A percentile compares a stretch with the other conserved stretches of the same genome.
Evolutionary conservation across 257 asterid species (phyloP).

Genomic region (Solanum raphanifolium): DNA sequence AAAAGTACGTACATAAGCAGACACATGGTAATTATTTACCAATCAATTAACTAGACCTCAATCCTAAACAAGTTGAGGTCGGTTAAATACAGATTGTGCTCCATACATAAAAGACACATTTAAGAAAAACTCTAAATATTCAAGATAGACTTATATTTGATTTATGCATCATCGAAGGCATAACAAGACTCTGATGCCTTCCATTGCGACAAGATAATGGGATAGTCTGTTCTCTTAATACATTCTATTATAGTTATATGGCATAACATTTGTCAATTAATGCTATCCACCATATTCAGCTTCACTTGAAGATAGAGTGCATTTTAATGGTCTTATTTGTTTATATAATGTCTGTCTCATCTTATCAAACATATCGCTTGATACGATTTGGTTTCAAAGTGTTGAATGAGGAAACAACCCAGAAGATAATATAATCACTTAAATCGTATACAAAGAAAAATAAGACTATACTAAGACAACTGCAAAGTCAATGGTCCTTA

Average conservation of each 20-base stretch:
- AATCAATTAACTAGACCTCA: not conserved
- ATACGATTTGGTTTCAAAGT: not conserved
- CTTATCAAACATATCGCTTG: not conserved
- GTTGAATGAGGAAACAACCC: not conserved
- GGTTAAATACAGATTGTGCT: not conserved
- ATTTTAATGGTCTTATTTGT: not conserved
- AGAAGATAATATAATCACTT: not conserved
- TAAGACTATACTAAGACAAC: not conserved
- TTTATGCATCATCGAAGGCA: not conserved
- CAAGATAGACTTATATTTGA: not conserved
- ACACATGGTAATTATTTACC: not conserved
- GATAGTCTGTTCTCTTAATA: not conserved
- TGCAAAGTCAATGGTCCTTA: not conserved
- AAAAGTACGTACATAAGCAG: not conserved
- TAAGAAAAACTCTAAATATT: not conserved
- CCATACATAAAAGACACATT: not conserved
- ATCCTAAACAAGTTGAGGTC: not conserved
- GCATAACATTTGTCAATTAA: not conserved
- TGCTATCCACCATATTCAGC: not conserved
- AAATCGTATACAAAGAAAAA: not conserved
- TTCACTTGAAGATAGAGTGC: not conserved
- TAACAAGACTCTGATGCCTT: not conserved
- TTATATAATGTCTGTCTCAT: not conserved
- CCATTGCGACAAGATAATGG: not conserved
- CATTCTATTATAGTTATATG: not conserved